Percentiles rank a stretch among this genome's conserved stretches.
These are phyloP conservation scores for Pseudozyma hubeiensis DNA, from an alignment of 1,284 basidiomycete genomes.

Conservation along the genomic window DNA sequence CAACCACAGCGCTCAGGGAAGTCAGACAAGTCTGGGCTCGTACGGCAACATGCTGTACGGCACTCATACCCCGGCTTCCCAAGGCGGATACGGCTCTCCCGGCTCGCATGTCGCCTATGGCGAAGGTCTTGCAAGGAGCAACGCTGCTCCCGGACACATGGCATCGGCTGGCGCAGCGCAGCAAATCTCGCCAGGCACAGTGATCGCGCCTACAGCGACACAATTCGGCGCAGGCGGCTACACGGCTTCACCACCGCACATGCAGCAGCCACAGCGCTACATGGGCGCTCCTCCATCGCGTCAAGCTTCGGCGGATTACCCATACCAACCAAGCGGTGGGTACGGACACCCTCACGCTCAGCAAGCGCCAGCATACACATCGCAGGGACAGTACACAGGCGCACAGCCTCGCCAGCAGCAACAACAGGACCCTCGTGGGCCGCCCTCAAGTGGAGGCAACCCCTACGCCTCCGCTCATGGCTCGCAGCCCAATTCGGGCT, in stretches of 20 bases:
- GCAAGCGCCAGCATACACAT: constrained; percentile 19
- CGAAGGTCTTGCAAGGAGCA: not conserved
- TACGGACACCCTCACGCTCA: constrained; percentile 18
- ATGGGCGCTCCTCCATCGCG: constrained; percentile 23
- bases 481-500: constrained; percentile 28
- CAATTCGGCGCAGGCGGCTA: constrained; percentile 25
- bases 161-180: constrained; percentile 19
- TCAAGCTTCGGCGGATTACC: constrained; percentile 40
- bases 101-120: constrained; percentile 22
- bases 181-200: constrained; percentile 43
- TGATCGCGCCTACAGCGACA: constrained; percentile 24
- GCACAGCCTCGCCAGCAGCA: constrained; percentile 22
- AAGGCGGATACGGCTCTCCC: constrained; percentile 12
- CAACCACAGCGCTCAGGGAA: constrained; percentile 34
- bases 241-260: constrained; percentile 26
- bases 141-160: not conserved
- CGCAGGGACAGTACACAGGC: constrained; percentile 12
- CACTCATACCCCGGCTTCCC: constrained; percentile 9
- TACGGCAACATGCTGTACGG: constrained; percentile 48
- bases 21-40: constrained; percentile 49
- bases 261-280: constrained; percentile 27
- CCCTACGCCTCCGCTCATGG: constrained; percentile 20
- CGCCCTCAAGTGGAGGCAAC: constrained; percentile 30
- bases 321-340: constrained; percentile 23
- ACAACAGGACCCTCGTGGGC: constrained; percentile 25